A percentile compares a stretch with the other conserved stretches of the same genome.
These are phyloP conservation scores for Hylodesmum podocarpum DNA, from an alignment of 306 rosid species.

Conservation along the genomic window DNA sequence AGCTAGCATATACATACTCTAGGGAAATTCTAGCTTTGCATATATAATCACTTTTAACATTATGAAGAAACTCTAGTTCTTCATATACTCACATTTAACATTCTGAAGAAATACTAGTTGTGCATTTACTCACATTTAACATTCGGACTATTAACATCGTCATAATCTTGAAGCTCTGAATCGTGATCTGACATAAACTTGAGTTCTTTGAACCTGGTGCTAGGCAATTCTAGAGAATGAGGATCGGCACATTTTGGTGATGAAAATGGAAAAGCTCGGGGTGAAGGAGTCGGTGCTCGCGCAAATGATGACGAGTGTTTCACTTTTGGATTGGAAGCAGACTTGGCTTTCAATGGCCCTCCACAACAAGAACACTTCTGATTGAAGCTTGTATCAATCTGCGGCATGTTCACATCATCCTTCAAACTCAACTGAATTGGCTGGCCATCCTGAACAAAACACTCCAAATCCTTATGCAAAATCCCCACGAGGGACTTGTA, in stretches of 20 bases:
- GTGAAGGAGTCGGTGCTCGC: slow-evolving; percentile 70
- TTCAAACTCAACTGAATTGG: slow-evolving; percentile 53
- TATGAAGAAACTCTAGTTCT: background rate
- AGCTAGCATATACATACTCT: background rate
- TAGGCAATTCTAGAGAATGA: slow-evolving; percentile 46
- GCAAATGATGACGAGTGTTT: slow-evolving; percentile 25
- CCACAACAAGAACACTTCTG: slow-evolving; percentile 77
- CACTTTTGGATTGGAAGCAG: slow-evolving; percentile 37
- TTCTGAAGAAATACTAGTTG: background rate
- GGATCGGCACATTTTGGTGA: slow-evolving; percentile 28
- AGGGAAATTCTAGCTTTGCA: background rate
- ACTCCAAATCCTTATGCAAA: slow-evolving; percentile 79
- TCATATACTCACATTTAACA: slow-evolving; percentile 14
- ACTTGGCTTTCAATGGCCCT: slow-evolving; percentile 50
- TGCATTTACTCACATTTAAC: slow-evolving; percentile 36
- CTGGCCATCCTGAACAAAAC: slow-evolving; percentile 63
- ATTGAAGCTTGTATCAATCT: slow-evolving; percentile 26
- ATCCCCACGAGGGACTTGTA: slow-evolving; percentile 84
- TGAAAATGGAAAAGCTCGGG: slow-evolving; percentile 45
- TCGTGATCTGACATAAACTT: slow-evolving; percentile 22
- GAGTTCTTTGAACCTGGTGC: slow-evolving; percentile 42
- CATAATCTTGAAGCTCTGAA: slow-evolving; percentile 20
- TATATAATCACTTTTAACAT: slow-evolving; percentile 6
- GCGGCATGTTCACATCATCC: slow-evolving; percentile 45
- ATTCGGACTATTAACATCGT: background rate